Base-by-base conservation (phyloP, 1,284 basidiomycete species). In the Malassezia restricta region DNA sequence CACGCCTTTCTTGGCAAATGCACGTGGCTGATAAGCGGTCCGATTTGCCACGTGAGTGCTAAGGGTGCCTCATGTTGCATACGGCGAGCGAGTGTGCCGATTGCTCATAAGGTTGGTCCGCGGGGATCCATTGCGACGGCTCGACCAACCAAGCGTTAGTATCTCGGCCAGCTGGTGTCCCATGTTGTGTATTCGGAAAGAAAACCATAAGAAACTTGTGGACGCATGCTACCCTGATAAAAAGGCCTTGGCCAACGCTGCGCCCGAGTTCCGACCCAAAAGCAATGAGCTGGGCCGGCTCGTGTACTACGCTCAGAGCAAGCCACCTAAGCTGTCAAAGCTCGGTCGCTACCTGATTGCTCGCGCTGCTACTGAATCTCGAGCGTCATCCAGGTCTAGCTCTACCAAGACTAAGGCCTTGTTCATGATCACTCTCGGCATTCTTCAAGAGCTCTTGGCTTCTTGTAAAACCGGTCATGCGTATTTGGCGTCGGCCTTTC, bases 301-400 rank as follows among this genome's bases (percentile, higher is more conserved):
- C 57, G 87, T 87, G 5, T 95, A 95, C 76, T 91, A 89, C 78
- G 88, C 86, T 8, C 82, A 84, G 9, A 89, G 91, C 74, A 83
- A 84, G 64, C 87, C 90, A 1, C 83, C 85, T 31, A 92, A 94
- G 76, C 79, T 95, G 24, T 79, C 83, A 54, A 92, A 92, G 72
- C 79, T 96, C 30, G 83, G 84, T 12, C 78, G 78, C 49, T 87
- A 90, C 71, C 77, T 98, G 44, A 85, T 91, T 73, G 86, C 84
- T 67, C 80, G 85, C 58, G 79, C 86, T 2, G 78, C 76, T 51
- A 71, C 78, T 44, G 87, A 94, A 68, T 81, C 81, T 8, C 54
- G 75, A 75, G 59, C 85, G 82, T 69, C 82, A 77, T 32, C 85
- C 82, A 41, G 87, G 8, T 51, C 57, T 14, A 54, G 55, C 7